Conservation (phyloP, 352 stramenopile species). For the Phytophthora tentaculata region DNA sequence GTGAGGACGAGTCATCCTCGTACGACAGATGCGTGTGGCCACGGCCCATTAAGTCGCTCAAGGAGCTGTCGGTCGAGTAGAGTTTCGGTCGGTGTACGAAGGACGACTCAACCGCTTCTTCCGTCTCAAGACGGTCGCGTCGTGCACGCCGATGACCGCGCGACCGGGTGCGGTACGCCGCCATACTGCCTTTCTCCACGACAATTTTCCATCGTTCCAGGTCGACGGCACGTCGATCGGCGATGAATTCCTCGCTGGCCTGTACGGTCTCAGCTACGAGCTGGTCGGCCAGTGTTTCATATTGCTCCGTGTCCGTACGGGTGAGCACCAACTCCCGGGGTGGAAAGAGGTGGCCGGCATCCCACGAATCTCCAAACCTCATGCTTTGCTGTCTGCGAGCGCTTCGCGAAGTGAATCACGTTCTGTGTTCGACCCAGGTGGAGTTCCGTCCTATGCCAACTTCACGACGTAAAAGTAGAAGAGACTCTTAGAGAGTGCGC, state of each 20-base stretch:
- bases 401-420: neutral
- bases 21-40: slow-evolving; percentile 32
- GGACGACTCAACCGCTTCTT: slow-evolving; percentile 32
- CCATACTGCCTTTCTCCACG: slow-evolving; percentile 34
- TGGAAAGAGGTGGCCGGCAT: slow-evolving; percentile 40
- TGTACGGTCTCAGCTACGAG: slow-evolving; percentile 44
- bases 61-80: slow-evolving; percentile 34
- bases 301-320: slow-evolving; percentile 24
- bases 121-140: slow-evolving; percentile 22
- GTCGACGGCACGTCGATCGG: slow-evolving; percentile 22
- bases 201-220: slow-evolving; percentile 38
- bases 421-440: neutral
- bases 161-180: slow-evolving; percentile 30
- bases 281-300: slow-evolving; percentile 33
- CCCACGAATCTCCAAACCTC: slow-evolving; percentile 43
- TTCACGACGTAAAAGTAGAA: slow-evolving; percentile 32
- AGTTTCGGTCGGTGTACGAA: slow-evolving; percentile 39
- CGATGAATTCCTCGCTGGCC: slow-evolving; percentile 37
- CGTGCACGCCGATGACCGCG: slow-evolving; percentile 9
- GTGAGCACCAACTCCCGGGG: slow-evolving; percentile 35
- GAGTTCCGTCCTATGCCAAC: slow-evolving; percentile 26
- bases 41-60: slow-evolving; percentile 32
- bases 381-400: slow-evolving; percentile 13
- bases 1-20: slow-evolving; percentile 19
- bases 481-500: slow-evolving; percentile 5